phyloP scores from a whole-genome alignment of 2,329 filamentous ascomycete species.

The Ophiocordyceps camponoti-saundersi region DNA sequence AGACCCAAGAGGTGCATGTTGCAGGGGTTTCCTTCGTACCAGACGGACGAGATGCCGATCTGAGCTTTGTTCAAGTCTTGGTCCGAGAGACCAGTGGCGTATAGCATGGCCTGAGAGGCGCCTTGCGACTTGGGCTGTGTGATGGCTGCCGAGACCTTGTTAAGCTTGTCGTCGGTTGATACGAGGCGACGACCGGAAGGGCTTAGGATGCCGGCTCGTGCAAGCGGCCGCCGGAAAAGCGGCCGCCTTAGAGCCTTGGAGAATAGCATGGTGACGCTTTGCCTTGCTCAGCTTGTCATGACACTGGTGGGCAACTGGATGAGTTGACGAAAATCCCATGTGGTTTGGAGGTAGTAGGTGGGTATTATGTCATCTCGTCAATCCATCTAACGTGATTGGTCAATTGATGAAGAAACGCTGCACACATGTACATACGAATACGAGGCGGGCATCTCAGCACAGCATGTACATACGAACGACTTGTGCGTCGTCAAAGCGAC shows the following conservation, averaged over 20 bases:
- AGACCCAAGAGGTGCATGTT: conserved; percentile 97
- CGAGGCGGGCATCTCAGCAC: no score
- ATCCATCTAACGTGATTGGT: no score
- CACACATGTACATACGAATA: no score
- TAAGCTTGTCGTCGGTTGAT: conserved; percentile 42
- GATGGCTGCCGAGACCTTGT: conserved; percentile 69
- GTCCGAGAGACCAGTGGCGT: conserved; percentile 78
- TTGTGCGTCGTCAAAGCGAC: no score
- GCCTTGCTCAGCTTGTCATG: no score
- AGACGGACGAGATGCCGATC: conserved; percentile 93
- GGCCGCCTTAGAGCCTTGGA: not conserved
- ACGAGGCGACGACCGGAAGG: not conserved
- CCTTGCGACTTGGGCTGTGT: conserved; percentile 97
- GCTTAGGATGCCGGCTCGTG: not conserved
- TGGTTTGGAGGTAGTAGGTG: no score
- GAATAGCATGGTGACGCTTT: not conserved
- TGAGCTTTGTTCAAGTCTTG: conserved; percentile 91
- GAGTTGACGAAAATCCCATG: no score
- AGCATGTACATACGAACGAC: no score
- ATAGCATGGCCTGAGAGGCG: conserved; percentile 97
- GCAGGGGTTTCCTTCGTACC: conserved; percentile 96
- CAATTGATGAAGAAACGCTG: no score
- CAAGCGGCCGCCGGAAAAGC: not conserved
- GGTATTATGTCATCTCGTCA: no score
- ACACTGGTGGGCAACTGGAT: no score